Base-by-base conservation (phyloP, 2,329 filamentous ascomycete species). In the Laburnicola sp. region DNA sequence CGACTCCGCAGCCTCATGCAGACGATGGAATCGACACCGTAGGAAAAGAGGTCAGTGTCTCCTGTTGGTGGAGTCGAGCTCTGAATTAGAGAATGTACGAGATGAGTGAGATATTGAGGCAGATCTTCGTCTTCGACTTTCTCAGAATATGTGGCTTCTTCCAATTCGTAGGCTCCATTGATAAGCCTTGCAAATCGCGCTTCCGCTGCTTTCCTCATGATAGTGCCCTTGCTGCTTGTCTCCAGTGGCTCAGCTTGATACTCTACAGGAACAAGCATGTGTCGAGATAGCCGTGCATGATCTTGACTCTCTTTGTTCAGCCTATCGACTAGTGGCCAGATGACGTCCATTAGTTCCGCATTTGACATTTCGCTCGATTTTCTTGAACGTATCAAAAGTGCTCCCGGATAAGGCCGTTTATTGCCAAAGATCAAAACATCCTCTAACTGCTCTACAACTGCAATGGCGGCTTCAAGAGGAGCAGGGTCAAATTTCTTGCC, bases 401-500 rank as follows among this genome's bases (percentile, higher is more conserved):
- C 76, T 0, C 85, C 85, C 2, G 83, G 79, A 44, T 80, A 82
- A 1, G 80, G 76, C 47, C 70, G 71, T 0, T 79, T 80, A n/a
- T 79, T 78, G 0, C 86, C 86, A 59, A 88, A 86, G 7, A 88
- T 76, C 22, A 87, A 68, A 0, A 80, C 80, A 50, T 86, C 84
- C 2, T 73, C 64, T 0, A 87, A 58, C 1, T 78, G 26, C 1
- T 66, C 57, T 0, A 76, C 77, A 1, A 77, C 73, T 1, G 76
- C 67, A 3, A 87, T 77, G 0, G 74, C 75, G 2, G 77, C 79
- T 64, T 88, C 86, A 2, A 87, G 65, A 0, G 82, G 80, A 1
- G 80, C 79, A 1, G 85, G 85, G 57, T 87, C 84, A 53, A 88
- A 86, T 58, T 88, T 88, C 73, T 87, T 87, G 2, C 86, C 85